Conservation (phyloP, 371 early-diverging fungal genomes). For the Mortierella polycephala region DNA sequence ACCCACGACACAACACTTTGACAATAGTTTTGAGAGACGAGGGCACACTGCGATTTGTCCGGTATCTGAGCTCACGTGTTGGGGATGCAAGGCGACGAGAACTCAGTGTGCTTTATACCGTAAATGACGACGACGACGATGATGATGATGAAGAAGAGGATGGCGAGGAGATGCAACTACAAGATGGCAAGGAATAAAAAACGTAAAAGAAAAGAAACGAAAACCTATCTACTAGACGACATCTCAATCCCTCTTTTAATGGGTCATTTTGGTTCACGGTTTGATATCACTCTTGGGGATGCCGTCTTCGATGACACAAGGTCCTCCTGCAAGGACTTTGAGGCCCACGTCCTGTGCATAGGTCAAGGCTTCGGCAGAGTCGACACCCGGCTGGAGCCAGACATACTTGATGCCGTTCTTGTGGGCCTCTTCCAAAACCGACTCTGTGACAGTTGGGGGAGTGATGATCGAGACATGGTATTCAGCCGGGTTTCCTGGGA, state of each 20-base stretch:
- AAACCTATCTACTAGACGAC: not conserved
- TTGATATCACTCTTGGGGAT: constrained; percentile 3
- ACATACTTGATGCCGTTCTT: constrained; percentile 69
- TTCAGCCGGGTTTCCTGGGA: constrained; percentile 37
- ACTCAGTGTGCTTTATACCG: constrained; percentile 35
- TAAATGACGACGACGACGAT: constrained; percentile 44
- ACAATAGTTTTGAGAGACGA: constrained; percentile 63
- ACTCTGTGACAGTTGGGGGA: constrained; percentile 77
- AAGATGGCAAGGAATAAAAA: constrained; percentile 8
- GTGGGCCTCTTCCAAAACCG: constrained; percentile 71
- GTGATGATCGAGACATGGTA: constrained; percentile 78
- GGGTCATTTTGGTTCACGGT: not conserved
- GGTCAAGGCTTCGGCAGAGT: constrained; percentile 62
- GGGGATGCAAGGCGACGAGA: constrained; percentile 42
- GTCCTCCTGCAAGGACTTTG: constrained; percentile 74
- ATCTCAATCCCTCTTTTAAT: constrained; percentile 25
- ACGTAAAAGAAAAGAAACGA: not conserved
- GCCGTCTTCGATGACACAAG: constrained; percentile 79
- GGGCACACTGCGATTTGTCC: constrained; percentile 66
- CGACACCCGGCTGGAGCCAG: constrained; percentile 90
- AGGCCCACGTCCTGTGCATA: constrained; percentile 65
- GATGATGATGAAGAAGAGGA: constrained; percentile 35
- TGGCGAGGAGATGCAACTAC: constrained; percentile 4
- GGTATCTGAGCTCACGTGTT: constrained; percentile 60
- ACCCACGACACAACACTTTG: constrained; percentile 62